Base-by-base conservation (phyloP, 805 yeast genomes). In the Candida nanaspora region DNA sequence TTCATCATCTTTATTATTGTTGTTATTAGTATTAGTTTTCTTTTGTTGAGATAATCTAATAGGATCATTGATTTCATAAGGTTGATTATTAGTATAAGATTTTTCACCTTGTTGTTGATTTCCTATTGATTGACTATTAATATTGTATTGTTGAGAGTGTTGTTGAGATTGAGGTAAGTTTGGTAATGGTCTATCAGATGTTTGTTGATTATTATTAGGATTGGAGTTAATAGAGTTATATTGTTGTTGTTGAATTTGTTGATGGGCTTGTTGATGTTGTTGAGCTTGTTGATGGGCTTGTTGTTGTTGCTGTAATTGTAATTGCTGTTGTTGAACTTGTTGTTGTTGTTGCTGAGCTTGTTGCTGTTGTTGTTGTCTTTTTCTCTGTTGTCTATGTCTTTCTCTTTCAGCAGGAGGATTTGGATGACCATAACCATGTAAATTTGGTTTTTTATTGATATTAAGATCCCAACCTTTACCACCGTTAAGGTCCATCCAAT, bases 401-500 rank as follows among this genome's bases (percentile, higher is more conserved):
- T 59, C 66, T 33, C 77, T 76, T 33, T 73, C 77, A 40, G 72
- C 76, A 39, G 82, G 82, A 42, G 96, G 96, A 52, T 81, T 84
- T 46, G 96, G 96, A 61, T 88, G 93, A 28, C 97, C 97, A 61
- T 89, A 89, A 33, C 98, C 98, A 62, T 89, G 97, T 47, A 89
- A 67, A 56, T 89, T 89, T 41, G 96, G 95, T 63, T 89, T 89
- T 61, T 87, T 88, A 64, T 88, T 88, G 47, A 83, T 78, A 16
- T 84, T 69, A 25, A 86, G 76, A 65, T 93, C 98, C 96, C 96
- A 91, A 40, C 98, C 98, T 61, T 82, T 80, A 45, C 98, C 98
- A 42, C 85, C 86, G 60, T 93, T 93, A 51, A 93, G 71, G 54
- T 83, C 85, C 96, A 88, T 86, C 98, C 98, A 93, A 68, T 93